Percentiles rank a stretch among this genome's conserved stretches.
Evolutionary conservation across 495 filamentous ascomycete genomes (phyloP).

Genomic region (Podospora pseudoanserina): DNA sequence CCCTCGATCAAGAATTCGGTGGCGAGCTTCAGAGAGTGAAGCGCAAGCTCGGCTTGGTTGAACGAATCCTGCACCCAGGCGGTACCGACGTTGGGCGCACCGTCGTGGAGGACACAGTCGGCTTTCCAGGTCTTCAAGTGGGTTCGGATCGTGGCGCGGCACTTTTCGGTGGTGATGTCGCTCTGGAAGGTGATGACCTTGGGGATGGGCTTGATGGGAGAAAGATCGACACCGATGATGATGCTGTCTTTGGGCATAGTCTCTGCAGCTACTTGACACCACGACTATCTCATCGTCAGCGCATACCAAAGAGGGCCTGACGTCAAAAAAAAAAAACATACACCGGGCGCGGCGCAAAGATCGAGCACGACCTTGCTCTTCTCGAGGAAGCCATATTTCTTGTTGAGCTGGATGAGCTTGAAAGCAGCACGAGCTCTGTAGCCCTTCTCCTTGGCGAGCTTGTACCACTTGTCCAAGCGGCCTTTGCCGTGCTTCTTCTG

Average conservation of each 20-base stretch:
- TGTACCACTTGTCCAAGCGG: constrained; percentile 93
- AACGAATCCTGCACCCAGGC: constrained; percentile 99
- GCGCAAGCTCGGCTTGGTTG: constrained; percentile 90
- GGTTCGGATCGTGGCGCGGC: constrained; percentile 80
- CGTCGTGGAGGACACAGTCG: constrained; percentile 95
- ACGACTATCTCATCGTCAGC: constrained; percentile 55
- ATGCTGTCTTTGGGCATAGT: constrained; percentile 86
- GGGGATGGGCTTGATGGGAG: constrained; percentile 94
- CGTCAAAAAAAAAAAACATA: constrained; percentile 43
- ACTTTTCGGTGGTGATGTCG: constrained; percentile 98
- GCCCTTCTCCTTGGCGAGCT: constrained; percentile 93
- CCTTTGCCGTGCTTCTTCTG: constrained; percentile 99
- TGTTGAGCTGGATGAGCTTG: constrained; percentile 98
- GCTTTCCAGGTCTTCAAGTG: constrained; percentile 98
- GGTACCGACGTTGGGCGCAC: constrained; percentile 95
- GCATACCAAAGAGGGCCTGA: background rate
- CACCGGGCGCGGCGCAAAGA: constrained; percentile 94
- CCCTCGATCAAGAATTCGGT: constrained; percentile 89
- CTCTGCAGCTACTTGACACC: constrained; percentile 97
- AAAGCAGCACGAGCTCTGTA: constrained; percentile 96
- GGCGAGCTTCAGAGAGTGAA: constrained; percentile 88
- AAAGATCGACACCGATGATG: constrained; percentile 91
- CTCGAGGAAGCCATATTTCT: constrained; percentile 96
- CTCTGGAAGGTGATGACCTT: constrained; percentile 91
- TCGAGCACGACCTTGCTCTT: constrained; percentile 94